These are phyloP conservation scores for Eutypa lata DNA, from an alignment of 2,329 filamentous ascomycete species.

Conservation along the genomic window DNA sequence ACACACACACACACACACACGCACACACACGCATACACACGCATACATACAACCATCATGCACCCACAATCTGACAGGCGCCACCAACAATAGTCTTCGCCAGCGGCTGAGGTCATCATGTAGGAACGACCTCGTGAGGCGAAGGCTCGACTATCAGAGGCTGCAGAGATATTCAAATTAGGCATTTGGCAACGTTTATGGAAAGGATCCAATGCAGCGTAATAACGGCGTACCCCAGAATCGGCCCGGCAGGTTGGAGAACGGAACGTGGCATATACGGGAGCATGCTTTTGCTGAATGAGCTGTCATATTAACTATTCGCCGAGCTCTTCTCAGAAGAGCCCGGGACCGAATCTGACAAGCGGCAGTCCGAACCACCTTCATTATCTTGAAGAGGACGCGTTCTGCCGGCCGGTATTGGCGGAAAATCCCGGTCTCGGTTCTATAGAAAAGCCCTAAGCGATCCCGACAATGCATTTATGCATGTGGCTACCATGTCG, in stretches of 20 bases:
- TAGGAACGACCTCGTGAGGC: background rate
- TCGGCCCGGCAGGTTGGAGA: background rate
- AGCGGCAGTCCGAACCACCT: background rate
- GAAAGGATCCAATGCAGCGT: background rate
- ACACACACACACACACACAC: no score
- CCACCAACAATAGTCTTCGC: background rate
- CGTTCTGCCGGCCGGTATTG: background rate
- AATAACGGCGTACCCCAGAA: background rate
- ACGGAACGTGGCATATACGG: no score
- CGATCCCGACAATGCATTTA: background rate
- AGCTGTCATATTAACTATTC: background rate
- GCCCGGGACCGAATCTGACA: background rate
- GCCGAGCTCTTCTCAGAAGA: no score
- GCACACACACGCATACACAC: no score
- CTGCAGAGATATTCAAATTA: background rate
- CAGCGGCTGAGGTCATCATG: constrained; percentile 1
- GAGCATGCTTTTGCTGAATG: background rate
- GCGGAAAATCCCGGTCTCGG: background rate
- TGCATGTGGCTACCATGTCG: background rate
- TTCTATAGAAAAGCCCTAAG: background rate
- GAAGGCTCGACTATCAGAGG: background rate
- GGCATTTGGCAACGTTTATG: background rate
- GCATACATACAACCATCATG: background rate
- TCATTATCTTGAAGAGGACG: background rate
- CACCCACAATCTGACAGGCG: background rate